Evolutionary conservation across 2,329 filamentous ascomycete genomes (phyloP).

Genomic region (Ophiostoma populinum): DNA sequence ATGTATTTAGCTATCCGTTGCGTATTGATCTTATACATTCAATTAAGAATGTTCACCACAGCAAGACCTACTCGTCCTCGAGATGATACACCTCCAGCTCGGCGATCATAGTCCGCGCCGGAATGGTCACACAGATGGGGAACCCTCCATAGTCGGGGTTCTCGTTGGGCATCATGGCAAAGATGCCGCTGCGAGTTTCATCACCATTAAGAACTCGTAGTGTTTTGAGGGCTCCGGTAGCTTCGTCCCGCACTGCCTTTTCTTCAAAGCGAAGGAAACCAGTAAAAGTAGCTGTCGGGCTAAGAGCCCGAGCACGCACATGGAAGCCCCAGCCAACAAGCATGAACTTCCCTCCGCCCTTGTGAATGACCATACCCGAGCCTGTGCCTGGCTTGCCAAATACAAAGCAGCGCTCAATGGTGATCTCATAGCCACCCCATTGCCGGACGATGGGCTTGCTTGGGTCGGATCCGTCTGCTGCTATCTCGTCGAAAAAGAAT

Average conservation of each 20-base stretch:
- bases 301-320: conserved; percentile 17
- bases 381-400: conserved; percentile 23
- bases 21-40: background rate
- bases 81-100: conserved; percentile 21
- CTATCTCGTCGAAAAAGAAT: conserved; percentile 17
- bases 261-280: conserved; percentile 21
- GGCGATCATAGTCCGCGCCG: conserved; percentile 30
- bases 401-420: conserved; percentile 18
- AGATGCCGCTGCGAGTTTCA: conserved; percentile 24
- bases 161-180: conserved; percentile 37
- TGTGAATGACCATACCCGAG: conserved; percentile 22
- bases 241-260: conserved; percentile 14
- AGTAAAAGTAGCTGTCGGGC: conserved; percentile 19
- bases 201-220: conserved; percentile 20
- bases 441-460: background rate
- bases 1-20: background rate
- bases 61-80: background rate
- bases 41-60: too few relatives aligned
- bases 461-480: background rate
- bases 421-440: conserved; percentile 2
- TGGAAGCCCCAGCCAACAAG: conserved; percentile 22
- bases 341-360: conserved; percentile 19
- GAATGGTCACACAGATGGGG: conserved; percentile 35
- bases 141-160: conserved; percentile 38
- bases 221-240: conserved; percentile 1